Base-by-base conservation (phyloP, 257 asterid genomes). In the Solanum corneliomulleri region DNA sequence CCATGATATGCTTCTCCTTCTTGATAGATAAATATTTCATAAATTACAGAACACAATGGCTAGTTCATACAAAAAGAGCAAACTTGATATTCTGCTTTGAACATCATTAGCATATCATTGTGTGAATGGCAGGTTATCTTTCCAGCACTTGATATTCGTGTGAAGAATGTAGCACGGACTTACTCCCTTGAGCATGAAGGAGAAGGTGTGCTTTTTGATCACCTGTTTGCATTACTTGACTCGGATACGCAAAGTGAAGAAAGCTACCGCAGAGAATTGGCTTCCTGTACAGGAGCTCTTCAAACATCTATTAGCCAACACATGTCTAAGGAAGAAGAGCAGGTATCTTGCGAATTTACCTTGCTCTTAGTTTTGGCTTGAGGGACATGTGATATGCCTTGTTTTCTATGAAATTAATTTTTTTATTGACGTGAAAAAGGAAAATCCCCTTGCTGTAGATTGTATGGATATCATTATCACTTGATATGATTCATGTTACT, bases 301-400 rank as follows among this genome's bases (percentile, higher is more conserved):
- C 95, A 93, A 89, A 97, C 99, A 76, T 97, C 99, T 82, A 95
- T 97, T 90, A 92, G 95, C 93, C 99, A 97, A 93, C 99, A 97
- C 94, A 97, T 97, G 99, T 95, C 98, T 87, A 97, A 97, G 93
- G 99, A 97, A 92, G 99, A 97, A 93, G 99, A 97, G 89, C 99
- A 97, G 99, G 99, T 96, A 71, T 45, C 20, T 84, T 45, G 18
- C 3, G 7, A 25, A 33, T 56, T 84, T 25, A 31, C 60, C 20
- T 66, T 84, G 3, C 18, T 39, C 42, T 41, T 42, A 84, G 7
- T 83, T 83, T 33, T 60, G 62, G 52, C 18, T 86, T 37, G 66
- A 47, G 35, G 85, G 44, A 80, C 37, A 64, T 11, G 45, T 80
- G 68, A 11, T 10, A 18, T 80, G 44, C 69, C 1, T 80, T 78